These are phyloP conservation scores for Camellia lanceoleosa DNA, from an alignment of 148 eudicot genomes.

Conservation along the genomic window DNA sequence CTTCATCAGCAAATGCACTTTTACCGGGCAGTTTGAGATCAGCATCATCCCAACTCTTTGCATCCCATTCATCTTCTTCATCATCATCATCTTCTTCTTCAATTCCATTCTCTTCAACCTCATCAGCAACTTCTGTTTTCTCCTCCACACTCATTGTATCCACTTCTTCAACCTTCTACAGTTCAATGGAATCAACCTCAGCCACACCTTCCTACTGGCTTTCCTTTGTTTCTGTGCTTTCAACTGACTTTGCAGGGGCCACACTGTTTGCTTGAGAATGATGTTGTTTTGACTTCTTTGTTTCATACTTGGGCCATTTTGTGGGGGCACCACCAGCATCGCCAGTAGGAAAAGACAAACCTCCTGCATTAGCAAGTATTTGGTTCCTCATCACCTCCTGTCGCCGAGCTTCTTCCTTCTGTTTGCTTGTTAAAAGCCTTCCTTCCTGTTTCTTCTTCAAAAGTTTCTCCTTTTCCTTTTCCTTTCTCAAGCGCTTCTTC, in stretches of 20 bases:
- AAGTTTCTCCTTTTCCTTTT: slow-evolving; percentile 80
- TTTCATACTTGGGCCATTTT: slow-evolving; percentile 67
- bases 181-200: slow-evolving; percentile 42
- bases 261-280: slow-evolving; percentile 47
- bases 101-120: slow-evolving; percentile 40
- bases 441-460: slow-evolving; percentile 74
- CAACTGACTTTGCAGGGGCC: slow-evolving; percentile 34
- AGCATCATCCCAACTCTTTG: slow-evolving; percentile 90
- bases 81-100: slow-evolving; percentile 55
- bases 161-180: slow-evolving; percentile 45
- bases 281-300: slow-evolving; percentile 63
- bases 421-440: slow-evolving; percentile 69
- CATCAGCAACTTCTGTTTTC: slow-evolving; percentile 41
- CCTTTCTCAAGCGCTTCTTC: slow-evolving; percentile 69
- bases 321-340: slow-evolving; percentile 44
- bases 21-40: slow-evolving; percentile 64
- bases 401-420: slow-evolving; percentile 86
- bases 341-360: slow-evolving; percentile 42
- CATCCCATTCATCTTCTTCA: slow-evolving; percentile 95
- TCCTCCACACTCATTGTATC: slow-evolving; percentile 30
- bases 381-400: slow-evolving; percentile 80
- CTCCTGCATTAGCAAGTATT: slow-evolving; percentile 49
- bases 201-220: slow-evolving; percentile 36
- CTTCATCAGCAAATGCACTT: slow-evolving; percentile 83
- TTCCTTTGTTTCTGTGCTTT: slow-evolving; percentile 38